A percentile compares a stretch with the other conserved stretches of the same genome.
These are phyloP conservation scores for Diaporthe eres DNA, from an alignment of 2,329 filamentous ascomycete species.

Conservation along the genomic window DNA sequence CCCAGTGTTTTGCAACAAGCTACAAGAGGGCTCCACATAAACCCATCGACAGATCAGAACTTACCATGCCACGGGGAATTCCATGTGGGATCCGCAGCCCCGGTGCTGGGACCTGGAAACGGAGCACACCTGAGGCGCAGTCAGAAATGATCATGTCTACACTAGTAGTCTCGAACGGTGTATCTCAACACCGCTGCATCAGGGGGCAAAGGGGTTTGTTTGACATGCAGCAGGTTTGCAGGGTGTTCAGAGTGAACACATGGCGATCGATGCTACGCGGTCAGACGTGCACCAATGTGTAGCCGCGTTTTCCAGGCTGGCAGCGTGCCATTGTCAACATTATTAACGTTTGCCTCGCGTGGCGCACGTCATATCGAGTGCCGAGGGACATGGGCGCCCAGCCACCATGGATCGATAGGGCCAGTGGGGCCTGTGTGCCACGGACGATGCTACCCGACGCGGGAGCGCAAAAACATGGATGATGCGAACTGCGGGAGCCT, in stretches of 20 bases:
- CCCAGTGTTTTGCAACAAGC: not conserved
- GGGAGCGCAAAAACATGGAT: not conserved
- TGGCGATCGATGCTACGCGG: not conserved
- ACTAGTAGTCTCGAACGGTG: not conserved
- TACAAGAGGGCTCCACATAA: not conserved
- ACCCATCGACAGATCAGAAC: constrained; percentile 20
- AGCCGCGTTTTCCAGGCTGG: too few species aligned
- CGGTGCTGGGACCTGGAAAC: too few species aligned
- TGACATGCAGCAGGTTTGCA: not conserved
- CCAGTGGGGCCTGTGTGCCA: not conserved
- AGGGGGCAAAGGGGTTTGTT: not conserved
- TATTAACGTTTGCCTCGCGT: not conserved
- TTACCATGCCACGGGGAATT: constrained; percentile 14
- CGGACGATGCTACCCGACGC: constrained; percentile 9
- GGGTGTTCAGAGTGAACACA: not conserved
- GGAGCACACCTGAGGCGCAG: not conserved
- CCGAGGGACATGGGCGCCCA: constrained; percentile 2
- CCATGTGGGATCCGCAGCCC: not conserved
- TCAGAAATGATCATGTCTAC: not conserved
- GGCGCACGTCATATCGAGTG: constrained; percentile 22
- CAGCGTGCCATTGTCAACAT: constrained; percentile 16
- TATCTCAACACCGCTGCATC: not conserved
- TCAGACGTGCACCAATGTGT: not conserved
- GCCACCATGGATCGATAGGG: constrained; percentile 25
- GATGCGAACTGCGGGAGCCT: too few species aligned